phyloP scores from a whole-genome alignment of 106 monocot genomes.

The Dactylorhiza incarnata region DNA sequence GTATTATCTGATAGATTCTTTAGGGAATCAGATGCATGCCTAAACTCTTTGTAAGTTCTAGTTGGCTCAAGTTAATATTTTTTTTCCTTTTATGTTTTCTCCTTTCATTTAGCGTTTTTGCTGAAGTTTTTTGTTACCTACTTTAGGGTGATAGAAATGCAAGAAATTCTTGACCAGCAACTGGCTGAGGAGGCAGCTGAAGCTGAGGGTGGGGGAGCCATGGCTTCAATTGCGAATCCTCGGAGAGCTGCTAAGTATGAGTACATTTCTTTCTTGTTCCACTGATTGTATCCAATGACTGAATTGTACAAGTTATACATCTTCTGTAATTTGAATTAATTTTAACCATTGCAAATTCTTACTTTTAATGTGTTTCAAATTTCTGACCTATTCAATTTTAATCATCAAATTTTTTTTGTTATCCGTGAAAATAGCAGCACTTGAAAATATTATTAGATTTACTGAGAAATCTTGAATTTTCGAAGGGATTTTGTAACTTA shows the following conservation, averaged over 20 bases:
- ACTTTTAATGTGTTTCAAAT: neutral
- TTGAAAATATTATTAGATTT: neutral
- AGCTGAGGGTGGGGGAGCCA: constrained; percentile 89
- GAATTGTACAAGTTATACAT: neutral
- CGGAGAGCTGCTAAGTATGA: constrained; percentile 81
- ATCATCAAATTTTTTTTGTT: neutral
- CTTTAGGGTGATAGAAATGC: constrained; percentile 95
- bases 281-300: neutral
- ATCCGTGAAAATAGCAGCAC: neutral
- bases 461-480: neutral
- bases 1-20: neutral
- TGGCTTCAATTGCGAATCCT: constrained; percentile 78
- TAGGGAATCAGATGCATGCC: neutral
- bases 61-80: neutral
- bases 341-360: neutral
- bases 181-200: constrained; percentile 98
- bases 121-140: constrained; percentile 7
- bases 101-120: constrained; percentile 1
- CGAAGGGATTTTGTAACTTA: neutral
- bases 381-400: neutral
- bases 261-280: neutral
- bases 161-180: constrained; percentile 97
- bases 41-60: neutral
- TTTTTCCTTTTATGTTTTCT: neutral
- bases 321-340: neutral